These are phyloP conservation scores for Wallacemonas rigidus DNA, from an alignment of 208 protist species.

Conservation along the genomic window DNA sequence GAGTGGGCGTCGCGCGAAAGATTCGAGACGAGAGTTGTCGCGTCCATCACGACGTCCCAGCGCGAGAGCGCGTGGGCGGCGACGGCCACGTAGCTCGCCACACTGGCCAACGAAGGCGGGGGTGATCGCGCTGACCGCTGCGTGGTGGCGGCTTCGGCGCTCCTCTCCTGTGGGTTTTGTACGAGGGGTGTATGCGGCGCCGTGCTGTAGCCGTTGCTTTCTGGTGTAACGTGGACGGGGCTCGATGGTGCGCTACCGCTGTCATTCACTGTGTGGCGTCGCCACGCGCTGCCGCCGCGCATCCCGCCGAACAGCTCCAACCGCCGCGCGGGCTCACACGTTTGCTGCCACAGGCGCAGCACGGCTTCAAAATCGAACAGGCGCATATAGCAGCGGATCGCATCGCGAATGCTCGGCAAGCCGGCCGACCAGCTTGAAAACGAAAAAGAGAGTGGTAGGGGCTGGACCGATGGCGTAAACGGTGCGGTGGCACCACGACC, in stretches of 20 bases:
- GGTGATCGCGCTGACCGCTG: neutral
- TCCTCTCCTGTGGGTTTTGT: neutral
- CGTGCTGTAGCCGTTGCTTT: neutral
- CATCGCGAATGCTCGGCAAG: constrained; percentile 31
- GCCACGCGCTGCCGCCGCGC: neutral
- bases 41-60: constrained; percentile 75
- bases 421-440: neutral
- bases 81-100: constrained; percentile 61
- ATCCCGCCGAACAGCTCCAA: neutral
- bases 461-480: neutral
- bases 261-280: neutral
- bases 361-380: constrained; percentile 72
- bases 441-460: neutral
- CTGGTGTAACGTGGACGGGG: neutral
- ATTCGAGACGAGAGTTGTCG: constrained; percentile 13
- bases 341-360: constrained; percentile 58
- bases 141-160: neutral
- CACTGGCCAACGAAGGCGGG: constrained; percentile 21
- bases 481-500: too few relatives aligned
- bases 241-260: neutral
- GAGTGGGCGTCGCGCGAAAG: neutral
- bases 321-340: constrained; percentile 6
- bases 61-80: constrained; percentile 72
- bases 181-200: neutral
- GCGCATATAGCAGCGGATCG: constrained; percentile 78